Percentiles rank a stretch among this genome's conserved stretches.
Conservation (phyloP, 208 protist genomes). For the Leishmania amazonensis region DNA sequence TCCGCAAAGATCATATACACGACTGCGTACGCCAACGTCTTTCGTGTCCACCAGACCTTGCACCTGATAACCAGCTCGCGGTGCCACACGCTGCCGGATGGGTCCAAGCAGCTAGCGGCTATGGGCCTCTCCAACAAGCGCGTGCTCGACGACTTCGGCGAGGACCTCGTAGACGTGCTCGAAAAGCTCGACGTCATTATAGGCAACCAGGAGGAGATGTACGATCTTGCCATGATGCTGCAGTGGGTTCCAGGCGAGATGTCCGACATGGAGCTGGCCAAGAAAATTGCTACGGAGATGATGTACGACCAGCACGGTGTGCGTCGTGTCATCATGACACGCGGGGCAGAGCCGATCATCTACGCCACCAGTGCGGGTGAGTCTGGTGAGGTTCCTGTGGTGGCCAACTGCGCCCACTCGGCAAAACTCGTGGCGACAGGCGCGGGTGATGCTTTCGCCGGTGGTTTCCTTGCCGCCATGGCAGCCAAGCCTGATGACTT, state of each 20-base stretch:
- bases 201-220: constrained; percentile 91
- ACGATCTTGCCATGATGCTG: constrained; percentile 49
- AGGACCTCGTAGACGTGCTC: constrained; percentile 66
- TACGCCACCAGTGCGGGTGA: constrained; percentile 48
- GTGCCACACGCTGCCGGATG: constrained; percentile 21
- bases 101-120: constrained; percentile 68
- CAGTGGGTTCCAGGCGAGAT: constrained; percentile 47
- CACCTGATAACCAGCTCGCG: constrained; percentile 57
- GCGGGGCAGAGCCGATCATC: constrained; percentile 75
- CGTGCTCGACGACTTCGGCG: constrained; percentile 90
- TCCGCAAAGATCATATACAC: constrained; percentile 56
- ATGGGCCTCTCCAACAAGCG: constrained; percentile 93
- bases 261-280: constrained; percentile 22
- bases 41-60: constrained; percentile 56
- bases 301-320: constrained; percentile 36
- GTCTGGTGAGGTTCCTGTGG: constrained; percentile 36
- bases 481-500: constrained; percentile 39
- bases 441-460: constrained; percentile 94
- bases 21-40: constrained; percentile 90
- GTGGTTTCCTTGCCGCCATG: constrained; percentile 86
- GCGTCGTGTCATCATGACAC: constrained; percentile 81
- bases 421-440: constrained; percentile 87
- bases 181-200: constrained; percentile 92
- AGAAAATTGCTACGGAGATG: constrained; percentile 35
- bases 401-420: constrained; percentile 51